Evolutionary conservation across 1,284 basidiomycete genomes (phyloP).

Genomic region (Cryptococcus amylolentus): DNA sequence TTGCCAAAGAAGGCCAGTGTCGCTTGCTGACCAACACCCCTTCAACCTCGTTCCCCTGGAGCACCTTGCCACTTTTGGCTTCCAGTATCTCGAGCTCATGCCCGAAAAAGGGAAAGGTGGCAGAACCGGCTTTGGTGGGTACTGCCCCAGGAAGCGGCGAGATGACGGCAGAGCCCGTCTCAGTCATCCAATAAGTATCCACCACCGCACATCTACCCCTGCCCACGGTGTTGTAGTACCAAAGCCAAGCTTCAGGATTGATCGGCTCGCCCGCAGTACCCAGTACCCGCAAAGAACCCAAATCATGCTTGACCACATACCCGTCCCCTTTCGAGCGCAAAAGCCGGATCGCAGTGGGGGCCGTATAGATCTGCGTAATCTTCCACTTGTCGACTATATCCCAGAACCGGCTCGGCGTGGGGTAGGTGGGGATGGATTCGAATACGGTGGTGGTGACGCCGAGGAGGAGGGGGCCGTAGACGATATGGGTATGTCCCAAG

Average conservation of each 20-base stretch:
- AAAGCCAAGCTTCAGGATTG: conserved; percentile 98
- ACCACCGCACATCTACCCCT: conserved; percentile 86
- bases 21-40: conserved; percentile 82
- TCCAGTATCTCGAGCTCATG: conserved; percentile 87
- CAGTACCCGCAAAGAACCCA: conserved; percentile 78
- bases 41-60: conserved; percentile 79
- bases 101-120: conserved; percentile 97
- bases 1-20: conserved; percentile 94
- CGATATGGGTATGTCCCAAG: conserved; percentile 95
- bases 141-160: conserved; percentile 94
- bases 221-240: conserved; percentile 92
- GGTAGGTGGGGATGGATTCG: conserved; percentile 96
- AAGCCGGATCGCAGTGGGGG: conserved; percentile 83
- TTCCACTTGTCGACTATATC: conserved; percentile 89
- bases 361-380: conserved; percentile 91
- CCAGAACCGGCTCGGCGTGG: conserved; percentile 95
- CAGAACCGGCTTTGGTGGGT: conserved; percentile 91
- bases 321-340: conserved; percentile 83
- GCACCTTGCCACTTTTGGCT: conserved; percentile 59
- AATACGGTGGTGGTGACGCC: conserved; percentile 92
- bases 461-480: conserved; percentile 86
- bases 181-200: conserved; percentile 97
- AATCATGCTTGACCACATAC: conserved; percentile 79
- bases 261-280: conserved; percentile 97
- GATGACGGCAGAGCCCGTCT: conserved; percentile 92